These are phyloP conservation scores for Torulaspora microellipsoides DNA, from an alignment of 805 yeast species.

Conservation along the genomic window DNA sequence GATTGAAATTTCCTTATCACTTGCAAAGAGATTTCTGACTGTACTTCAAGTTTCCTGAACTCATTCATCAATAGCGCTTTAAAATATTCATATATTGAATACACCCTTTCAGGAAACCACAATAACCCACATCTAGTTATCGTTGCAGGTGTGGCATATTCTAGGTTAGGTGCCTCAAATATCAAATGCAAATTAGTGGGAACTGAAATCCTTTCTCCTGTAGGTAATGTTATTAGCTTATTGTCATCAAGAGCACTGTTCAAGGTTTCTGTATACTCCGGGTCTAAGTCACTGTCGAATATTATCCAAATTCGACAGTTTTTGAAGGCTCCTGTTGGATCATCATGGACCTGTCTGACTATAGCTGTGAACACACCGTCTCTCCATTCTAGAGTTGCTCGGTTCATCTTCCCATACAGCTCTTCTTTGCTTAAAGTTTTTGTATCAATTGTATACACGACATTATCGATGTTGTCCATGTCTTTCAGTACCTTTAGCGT, in stretches of 20 bases:
- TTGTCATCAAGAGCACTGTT: slow-evolving; percentile 92
- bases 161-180: slow-evolving; percentile 70
- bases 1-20: background rate
- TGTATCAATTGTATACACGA: slow-evolving; percentile 57
- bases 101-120: slow-evolving; percentile 46
- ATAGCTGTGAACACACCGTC: slow-evolving; percentile 79
- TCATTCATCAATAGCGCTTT: background rate
- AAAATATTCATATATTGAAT: slow-evolving; percentile 3
- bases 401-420: slow-evolving; percentile 67
- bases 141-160: slow-evolving; percentile 82
- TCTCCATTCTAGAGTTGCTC: slow-evolving; percentile 82
- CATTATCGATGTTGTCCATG: slow-evolving; percentile 36
- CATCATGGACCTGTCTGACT: slow-evolving; percentile 48
- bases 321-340: slow-evolving; percentile 20
- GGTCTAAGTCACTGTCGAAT: slow-evolving; percentile 91
- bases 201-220: slow-evolving; percentile 75
- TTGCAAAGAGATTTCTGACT: background rate
- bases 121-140: slow-evolving; percentile 89
- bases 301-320: slow-evolving; percentile 70
- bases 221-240: slow-evolving; percentile 72
- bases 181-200: slow-evolving; percentile 60
- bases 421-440: slow-evolving; percentile 64
- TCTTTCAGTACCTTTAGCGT: slow-evolving; percentile 43
- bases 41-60: background rate
- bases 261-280: slow-evolving; percentile 86